A percentile compares a stretch with the other conserved stretches of the same genome.
Conservation (phyloP, 768 basidiomycete species). For the Nidularia sp. region DNA sequence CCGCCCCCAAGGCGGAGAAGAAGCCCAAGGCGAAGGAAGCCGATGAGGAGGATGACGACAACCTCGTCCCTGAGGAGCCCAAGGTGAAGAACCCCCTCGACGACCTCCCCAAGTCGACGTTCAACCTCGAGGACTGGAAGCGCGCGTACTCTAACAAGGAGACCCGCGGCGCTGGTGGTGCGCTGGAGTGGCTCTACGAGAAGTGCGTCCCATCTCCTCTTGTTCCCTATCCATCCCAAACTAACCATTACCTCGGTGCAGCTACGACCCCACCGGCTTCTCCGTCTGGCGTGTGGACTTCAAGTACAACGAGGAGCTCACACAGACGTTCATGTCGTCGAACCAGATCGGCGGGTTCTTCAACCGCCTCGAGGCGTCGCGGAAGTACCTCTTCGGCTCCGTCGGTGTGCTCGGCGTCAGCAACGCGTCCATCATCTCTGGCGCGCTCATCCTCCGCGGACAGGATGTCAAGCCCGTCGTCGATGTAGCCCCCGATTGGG, state of each 20-base stretch:
- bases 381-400: slow-evolving; percentile 95
- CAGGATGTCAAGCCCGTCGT: slow-evolving; percentile 67
- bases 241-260: slow-evolving; percentile 18
- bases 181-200: slow-evolving; percentile 96
- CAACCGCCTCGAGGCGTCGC: slow-evolving; percentile 94
- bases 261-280: slow-evolving; percentile 87
- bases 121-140: slow-evolving; percentile 97
- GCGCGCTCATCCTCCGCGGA: slow-evolving; percentile 82
- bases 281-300: slow-evolving; percentile 91
- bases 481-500: slow-evolving; percentile 85
- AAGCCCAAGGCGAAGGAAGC: slow-evolving; percentile 58
- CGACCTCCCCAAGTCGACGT: slow-evolving; percentile 78
- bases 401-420: slow-evolving; percentile 82
- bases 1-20: slow-evolving; percentile 57
- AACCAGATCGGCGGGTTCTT: slow-evolving; percentile 96
- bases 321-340: slow-evolving; percentile 88
- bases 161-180: slow-evolving; percentile 77
- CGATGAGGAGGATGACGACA: slow-evolving; percentile 77
- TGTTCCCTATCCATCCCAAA: neutral
- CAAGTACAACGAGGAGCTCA: slow-evolving; percentile 95
- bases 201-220: slow-evolving; percentile 53
- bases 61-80: slow-evolving; percentile 72
- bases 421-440: slow-evolving; percentile 79
- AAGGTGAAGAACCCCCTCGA: slow-evolving; percentile 96
- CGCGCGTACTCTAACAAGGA: slow-evolving; percentile 97